Conservation (phyloP, 306 rosid species). For the Herpetospermum pedunculosum region DNA sequence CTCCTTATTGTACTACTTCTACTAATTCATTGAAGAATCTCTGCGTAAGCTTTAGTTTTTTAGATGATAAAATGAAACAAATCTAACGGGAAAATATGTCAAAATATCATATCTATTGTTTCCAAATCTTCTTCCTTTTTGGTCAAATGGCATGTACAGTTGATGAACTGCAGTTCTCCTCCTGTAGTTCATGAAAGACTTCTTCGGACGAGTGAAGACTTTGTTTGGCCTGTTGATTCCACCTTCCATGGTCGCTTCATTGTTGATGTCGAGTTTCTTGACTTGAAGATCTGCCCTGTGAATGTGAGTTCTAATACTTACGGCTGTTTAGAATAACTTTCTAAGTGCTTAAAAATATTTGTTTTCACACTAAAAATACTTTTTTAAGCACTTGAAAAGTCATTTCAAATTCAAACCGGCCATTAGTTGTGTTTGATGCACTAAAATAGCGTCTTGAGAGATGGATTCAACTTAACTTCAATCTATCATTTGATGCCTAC, state of each 20-base stretch:
- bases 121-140: not conserved
- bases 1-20: not conserved
- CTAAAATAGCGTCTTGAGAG: not conserved
- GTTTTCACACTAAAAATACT: no score
- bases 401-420: no score
- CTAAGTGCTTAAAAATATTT: no score
- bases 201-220: slow-evolving; percentile 60
- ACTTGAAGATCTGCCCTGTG: slow-evolving; percentile 48
- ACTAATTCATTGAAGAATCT: not conserved
- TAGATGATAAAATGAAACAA: not conserved
- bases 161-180: slow-evolving; percentile 10
- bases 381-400: no score
- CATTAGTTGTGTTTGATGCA: not conserved
- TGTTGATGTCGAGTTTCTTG: slow-evolving; percentile 84
- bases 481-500: not conserved
- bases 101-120: not conserved
- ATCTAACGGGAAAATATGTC: not conserved
- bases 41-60: not conserved
- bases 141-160: not conserved
- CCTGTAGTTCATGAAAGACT: slow-evolving; percentile 53
- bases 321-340: no score
- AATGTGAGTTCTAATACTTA: slow-evolving; percentile 39
- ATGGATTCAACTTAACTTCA: not conserved
- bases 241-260: slow-evolving; percentile 52
- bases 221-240: slow-evolving; percentile 64